Evolutionary conservation across 2,329 filamentous ascomycete genomes (phyloP), one percentile per base, ranked within the genome.

Genomic region (Sporothrix euskadiensis): DNA sequence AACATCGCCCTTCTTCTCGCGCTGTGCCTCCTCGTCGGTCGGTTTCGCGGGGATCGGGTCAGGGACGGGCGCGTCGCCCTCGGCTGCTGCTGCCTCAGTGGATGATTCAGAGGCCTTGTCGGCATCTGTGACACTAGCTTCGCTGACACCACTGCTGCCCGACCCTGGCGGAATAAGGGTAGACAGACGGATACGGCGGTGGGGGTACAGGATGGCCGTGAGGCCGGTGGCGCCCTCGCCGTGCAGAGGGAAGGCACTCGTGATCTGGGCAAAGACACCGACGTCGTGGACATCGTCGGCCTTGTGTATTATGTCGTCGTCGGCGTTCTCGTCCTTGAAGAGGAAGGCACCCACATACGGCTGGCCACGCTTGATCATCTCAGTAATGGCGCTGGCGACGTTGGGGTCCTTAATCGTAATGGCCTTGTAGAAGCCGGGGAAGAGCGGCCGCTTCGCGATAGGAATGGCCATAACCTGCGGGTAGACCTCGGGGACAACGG

Each of bases 391-490:
- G 54, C 91, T 90, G 16, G 94, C 92, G 49, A 99, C 96, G 78
- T 96, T 92, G 22, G 92, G 93, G 79, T 99, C 94, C 80, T 93
- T 91, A 77, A 99, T 97, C 3, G 95, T 99, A 77, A 99, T 96
- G 10, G 96, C 95, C 83, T 99, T 99, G 85, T 99, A 99, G 83
- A 98, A 99, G 1, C 96, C 96, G 0, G 96, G 96, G 83, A 98
- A 99, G 14, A 99, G 85, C 12, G 96, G 96, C 71, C 96, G 88
- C 81, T 97, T 94, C 39, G 94, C 92, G 78, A 99, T 98, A 8
- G 96, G 96, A 73, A 99, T 97, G 1, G 95, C 95, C 88, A 99
- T 93, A 72, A 99, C 94, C 81, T 98, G 96, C 3, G 96, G 96
- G 81, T 99, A 99, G 59, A 98, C 91, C 75, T 99, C 96, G 16